Evolutionary conservation across 208 protist genomes (phyloP).

Genomic region (Acanthamoeba healyi): DNA sequence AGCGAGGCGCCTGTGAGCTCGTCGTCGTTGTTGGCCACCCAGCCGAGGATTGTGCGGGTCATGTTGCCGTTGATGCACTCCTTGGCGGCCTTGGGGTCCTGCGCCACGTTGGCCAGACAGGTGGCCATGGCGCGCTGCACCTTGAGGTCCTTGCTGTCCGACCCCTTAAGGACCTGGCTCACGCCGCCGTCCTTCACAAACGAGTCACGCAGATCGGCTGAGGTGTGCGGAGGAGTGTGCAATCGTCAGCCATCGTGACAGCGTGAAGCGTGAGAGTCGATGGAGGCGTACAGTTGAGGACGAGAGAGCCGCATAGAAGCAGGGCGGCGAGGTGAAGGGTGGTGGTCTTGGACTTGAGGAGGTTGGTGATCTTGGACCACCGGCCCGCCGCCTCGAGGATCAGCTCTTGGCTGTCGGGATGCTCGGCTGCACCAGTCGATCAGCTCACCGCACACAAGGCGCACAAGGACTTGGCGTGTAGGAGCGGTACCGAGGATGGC

Average conservation of each 20-base stretch:
- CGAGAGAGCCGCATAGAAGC: background rate
- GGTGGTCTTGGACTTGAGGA: background rate
- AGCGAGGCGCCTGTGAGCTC: slow-evolving; percentile 13
- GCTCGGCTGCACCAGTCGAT: background rate
- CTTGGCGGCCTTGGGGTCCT: slow-evolving; percentile 4
- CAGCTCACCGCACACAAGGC: background rate
- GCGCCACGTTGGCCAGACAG: slow-evolving; percentile 44
- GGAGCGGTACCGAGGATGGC: background rate
- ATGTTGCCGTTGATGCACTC: background rate
- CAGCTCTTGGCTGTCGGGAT: slow-evolving; percentile 37
- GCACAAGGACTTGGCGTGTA: background rate
- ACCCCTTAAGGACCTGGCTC: background rate
- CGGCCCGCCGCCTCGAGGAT: background rate
- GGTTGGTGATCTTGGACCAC: background rate
- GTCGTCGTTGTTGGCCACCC: background rate
- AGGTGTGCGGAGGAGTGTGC: background rate
- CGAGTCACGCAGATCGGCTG: background rate
- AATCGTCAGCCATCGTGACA: background rate
- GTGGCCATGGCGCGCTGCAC: slow-evolving; percentile 28
- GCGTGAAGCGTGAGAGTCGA: background rate
- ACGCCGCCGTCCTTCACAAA: slow-evolving; percentile 9
- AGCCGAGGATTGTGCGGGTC: background rate
- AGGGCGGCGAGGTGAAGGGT: background rate
- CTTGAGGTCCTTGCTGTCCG: background rate
- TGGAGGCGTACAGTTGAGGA: background rate